Evolutionary conservation across 2,329 filamentous ascomycete species (phyloP), one percentile per base, ranked within the genome.

Genomic region (Alternaria sp.): DNA sequence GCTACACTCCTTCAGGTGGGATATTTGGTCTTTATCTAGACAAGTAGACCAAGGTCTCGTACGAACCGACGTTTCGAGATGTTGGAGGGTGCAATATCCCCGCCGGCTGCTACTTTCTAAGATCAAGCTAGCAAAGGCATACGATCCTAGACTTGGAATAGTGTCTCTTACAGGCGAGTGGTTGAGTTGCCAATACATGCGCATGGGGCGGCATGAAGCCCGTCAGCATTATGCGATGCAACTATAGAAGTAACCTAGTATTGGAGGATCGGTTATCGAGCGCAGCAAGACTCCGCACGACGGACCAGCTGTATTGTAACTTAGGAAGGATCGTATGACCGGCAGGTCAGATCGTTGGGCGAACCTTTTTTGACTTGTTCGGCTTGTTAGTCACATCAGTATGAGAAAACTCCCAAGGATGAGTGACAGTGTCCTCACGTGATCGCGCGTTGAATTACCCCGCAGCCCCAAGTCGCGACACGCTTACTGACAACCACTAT

Each of bases 311-410:
- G n/a, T 39, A 18, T 39, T 20, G 8, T 39, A 20, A 20, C n/a
- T 1, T 0, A 39, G 6, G 38, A 18, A 7, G 38, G 38, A 20
- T 11, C 8, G 38, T 20, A 18, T 20, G 3, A 20, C n/a, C 38
- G 11, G 1, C 9, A 32, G 3, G 1, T 0, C 4, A 32, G 30
- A 11, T 32, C 30, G 0, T 32, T 32, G 30, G 1, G 11, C 9
- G 30, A 32, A 12, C n/a, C n/a, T n/a, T n/a, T n/a, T n/a, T n/a
- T n/a, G 11, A 32, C 9, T 32, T 9, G 5, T 32, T 9, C 30
- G 11, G 30, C 30, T 32, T 12, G 1, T 11, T 12, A 32, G 30
- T 12, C 11, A 9, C 9, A 32, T 3, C 9, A 32, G 11, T 32
- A 32, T 32, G 30, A 32, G 30, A 1, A 12, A 1, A 32, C 11